Evolutionary conservation across 2,329 filamentous ascomycete genomes (phyloP), one percentile per base, ranked within the genome.

Genomic region (Xylaria arbuscula): DNA sequence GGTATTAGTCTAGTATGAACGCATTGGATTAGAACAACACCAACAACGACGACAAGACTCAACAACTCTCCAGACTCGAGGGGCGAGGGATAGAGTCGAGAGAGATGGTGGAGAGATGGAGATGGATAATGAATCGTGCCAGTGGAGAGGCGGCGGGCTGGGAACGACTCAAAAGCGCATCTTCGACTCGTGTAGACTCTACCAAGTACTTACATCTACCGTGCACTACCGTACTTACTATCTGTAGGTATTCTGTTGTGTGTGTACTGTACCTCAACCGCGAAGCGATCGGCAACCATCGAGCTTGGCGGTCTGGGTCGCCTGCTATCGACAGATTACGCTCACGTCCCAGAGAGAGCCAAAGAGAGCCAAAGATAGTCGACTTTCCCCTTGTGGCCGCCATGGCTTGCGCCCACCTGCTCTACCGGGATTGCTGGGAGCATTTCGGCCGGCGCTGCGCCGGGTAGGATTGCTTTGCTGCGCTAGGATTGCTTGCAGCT

Each of bases 371-470:
- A 8, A 19, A 10, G 11, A 50, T 59, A 13, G 45, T 62, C 66
- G 68, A 74, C 69, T 72, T 73, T 47, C 71, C 68, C 58, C n/a
- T 75, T 71, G 67, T 58, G 70, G 71, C 56, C 60, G 69, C 68
- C 64, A 63, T 57, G 42, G 47, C 51, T 45, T 45, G 15, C 40
- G 40, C 40, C 40, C 13, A 45, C 40, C 34, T 55, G 58, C 36
- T 58, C n/a, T 57, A 28, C 63, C 48, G 47, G 64, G 66, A 48
- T 50, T 34, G n/a, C 28, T 59, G 19, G 36, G 54, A 53, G 45
- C 36, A 13, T 62, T 68, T 56, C 22, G 62, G 51, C 62, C 58
- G 57, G 53, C 36, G 40, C 58, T 64, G 51, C 51, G 28, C 55
- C 64, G 55, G 28, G 55, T 55, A 56, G 67, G 58, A 65, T 67